These are phyloP conservation scores for Veloporphyrellus conicus DNA, from an alignment of 1,284 basidiomycete species.

Conservation along the genomic window DNA sequence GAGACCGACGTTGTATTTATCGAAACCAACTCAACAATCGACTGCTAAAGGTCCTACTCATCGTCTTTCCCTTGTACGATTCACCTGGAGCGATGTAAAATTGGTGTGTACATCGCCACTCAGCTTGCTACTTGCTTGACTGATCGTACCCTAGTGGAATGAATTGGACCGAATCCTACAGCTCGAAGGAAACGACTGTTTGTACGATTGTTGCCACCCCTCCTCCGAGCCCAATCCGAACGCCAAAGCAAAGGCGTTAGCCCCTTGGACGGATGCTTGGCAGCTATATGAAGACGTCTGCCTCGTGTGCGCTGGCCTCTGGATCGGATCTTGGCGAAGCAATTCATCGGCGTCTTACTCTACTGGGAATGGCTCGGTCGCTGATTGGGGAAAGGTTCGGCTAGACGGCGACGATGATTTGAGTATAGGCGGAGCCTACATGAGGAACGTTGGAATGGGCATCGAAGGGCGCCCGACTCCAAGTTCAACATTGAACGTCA, in stretches of 20 bases:
- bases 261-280: constrained; percentile 69
- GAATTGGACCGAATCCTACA: constrained; percentile 64
- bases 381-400: constrained; percentile 52
- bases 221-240: constrained; percentile 31
- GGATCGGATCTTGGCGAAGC: constrained; percentile 64
- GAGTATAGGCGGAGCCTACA: constrained; percentile 36
- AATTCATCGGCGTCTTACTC: constrained; percentile 46
- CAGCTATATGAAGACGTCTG: constrained; percentile 78
- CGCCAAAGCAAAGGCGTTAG: constrained; percentile 38
- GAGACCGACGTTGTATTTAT: constrained; percentile 60
- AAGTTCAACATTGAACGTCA: constrained; percentile 29
- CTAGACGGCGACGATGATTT: constrained; percentile 65
- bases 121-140: background rate
- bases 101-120: constrained; percentile 43
- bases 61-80: constrained; percentile 58
- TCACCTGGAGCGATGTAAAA: constrained; percentile 76
- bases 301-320: constrained; percentile 69
- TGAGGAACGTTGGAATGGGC: constrained; percentile 61
- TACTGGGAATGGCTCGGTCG: constrained; percentile 39
- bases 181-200: constrained; percentile 40
- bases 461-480: constrained; percentile 58
- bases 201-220: constrained; percentile 37
- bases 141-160: constrained; percentile 51
- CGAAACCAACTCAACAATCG: constrained; percentile 42
- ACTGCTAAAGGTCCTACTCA: constrained; percentile 43